Base-by-base conservation (phyloP, 2,329 filamentous ascomycete species). In the Didymella lethalis region DNA sequence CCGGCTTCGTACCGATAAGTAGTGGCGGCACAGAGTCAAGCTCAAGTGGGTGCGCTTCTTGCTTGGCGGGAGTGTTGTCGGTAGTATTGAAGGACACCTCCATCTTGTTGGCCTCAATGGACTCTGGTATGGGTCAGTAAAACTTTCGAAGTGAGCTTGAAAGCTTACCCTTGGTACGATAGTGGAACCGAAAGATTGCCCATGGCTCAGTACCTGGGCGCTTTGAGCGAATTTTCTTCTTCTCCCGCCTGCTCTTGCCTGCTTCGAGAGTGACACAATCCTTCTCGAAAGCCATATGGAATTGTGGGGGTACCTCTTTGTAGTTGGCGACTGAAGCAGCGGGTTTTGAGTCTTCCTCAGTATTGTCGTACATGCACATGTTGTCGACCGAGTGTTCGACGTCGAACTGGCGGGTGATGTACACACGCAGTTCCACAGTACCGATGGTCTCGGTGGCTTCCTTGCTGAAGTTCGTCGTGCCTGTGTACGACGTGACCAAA, bases 401-500 rank as follows among this genome's bases (percentile, higher is more conserved):
- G 16, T 61, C 61, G 12, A 70, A 44, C 10, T 65, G 59, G 0
- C 72, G 70, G 1, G 66, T 62, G 6, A 74, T 54, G 11, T 64
- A 75, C 2, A 77, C 31, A 0, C 68, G 69, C 5, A 77, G n/a
- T 46, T 78, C 75, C 4, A 77, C 65, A 0, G 67, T 73, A 2
- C 75, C 75, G 7, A 76, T 60, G 0, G 57, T 69, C 43, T 71
- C 67, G 1, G 18, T 31, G 0, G 14, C 52, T 4, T 67, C 56
- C 7, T 55, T 54, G 48, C 63, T 57, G 2, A 55, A 54, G 6
- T 51, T 34, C 0, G 12, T 25, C 1, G 59, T 14, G 7, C 41
- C 46, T 29, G 90, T 90, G 2, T 97, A 92, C 29, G 93, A 93
- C 1, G 91, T 91, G 2, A 98, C 94, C 75, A 96, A 95, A 69